phyloP scores from a whole-genome alignment of 1,284 basidiomycete species.

The Erythrobasidium hasegawianum region DNA sequence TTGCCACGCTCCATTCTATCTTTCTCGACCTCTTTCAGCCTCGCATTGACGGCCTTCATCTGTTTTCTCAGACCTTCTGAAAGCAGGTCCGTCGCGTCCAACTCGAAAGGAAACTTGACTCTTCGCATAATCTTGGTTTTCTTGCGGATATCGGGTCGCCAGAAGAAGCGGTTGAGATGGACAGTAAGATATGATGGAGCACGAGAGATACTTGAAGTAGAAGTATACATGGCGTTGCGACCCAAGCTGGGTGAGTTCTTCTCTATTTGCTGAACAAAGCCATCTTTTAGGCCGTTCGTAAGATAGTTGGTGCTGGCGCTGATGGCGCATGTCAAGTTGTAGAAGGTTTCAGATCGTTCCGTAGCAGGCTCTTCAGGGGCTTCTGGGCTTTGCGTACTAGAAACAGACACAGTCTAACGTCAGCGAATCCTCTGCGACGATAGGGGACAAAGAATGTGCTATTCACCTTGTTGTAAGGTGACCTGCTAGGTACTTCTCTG shows the following conservation, averaged over 20 bases:
- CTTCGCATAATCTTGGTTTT: constrained; percentile 63
- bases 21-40: constrained; percentile 73
- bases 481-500: constrained; percentile 80
- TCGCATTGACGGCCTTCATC: constrained; percentile 56
- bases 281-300: constrained; percentile 78
- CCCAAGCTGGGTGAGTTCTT: constrained; percentile 77
- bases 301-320: constrained; percentile 80
- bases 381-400: constrained; percentile 68
- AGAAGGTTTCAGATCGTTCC: constrained; percentile 65
- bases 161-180: constrained; percentile 93
- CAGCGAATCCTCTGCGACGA: background rate
- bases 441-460: too few relatives aligned
- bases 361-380: constrained; percentile 71
- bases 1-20: constrained; percentile 79
- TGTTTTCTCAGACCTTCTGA: constrained; percentile 63
- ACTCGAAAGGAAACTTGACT: constrained; percentile 84
- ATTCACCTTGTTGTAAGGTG: constrained; percentile 72
- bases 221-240: constrained; percentile 75
- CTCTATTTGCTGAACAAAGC: constrained; percentile 65
- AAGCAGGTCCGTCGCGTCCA: constrained; percentile 78
- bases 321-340: constrained; percentile 94
- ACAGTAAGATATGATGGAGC: constrained; percentile 79
- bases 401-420: background rate
- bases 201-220: constrained; percentile 74
- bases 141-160: constrained; percentile 80